These are phyloP conservation scores for Cladophialophora immunda DNA, from an alignment of 2,329 filamentous ascomycete genomes.

Conservation along the genomic window DNA sequence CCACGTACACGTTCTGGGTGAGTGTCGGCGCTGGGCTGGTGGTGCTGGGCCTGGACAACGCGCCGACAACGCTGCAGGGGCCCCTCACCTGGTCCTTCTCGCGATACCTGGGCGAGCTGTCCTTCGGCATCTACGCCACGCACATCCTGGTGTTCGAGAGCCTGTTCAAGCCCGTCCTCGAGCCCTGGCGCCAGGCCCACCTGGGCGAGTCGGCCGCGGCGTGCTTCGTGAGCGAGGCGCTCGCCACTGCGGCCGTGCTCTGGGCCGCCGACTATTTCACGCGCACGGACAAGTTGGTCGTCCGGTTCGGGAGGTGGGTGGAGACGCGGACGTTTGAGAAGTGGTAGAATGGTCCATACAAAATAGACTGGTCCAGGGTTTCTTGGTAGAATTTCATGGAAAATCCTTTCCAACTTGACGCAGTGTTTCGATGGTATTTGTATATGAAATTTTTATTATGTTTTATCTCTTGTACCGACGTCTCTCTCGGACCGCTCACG, in stretches of 20 bases:
- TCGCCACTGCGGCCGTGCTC: slow-evolving; percentile 15
- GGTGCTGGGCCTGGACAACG: slow-evolving; percentile 53
- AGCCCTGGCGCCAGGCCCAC: slow-evolving; percentile 5
- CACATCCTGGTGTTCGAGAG: slow-evolving; percentile 42
- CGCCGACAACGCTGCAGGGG: slow-evolving; percentile 48
- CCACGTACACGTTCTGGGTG: slow-evolving; percentile 54
- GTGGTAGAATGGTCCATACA: too few relatives aligned
- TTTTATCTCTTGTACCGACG: too few relatives aligned
- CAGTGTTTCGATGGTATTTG: too few relatives aligned
- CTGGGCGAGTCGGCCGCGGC: slow-evolving; percentile 22
- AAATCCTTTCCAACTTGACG: too few relatives aligned
- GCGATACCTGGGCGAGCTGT: slow-evolving; percentile 57
- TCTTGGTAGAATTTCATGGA: too few relatives aligned
- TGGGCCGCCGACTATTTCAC: slow-evolving; percentile 30
- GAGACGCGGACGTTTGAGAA: slow-evolving; percentile 25
- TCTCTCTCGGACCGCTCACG: too few relatives aligned
- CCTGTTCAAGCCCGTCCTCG: slow-evolving; percentile 14
- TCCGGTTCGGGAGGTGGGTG: slow-evolving; percentile 23
- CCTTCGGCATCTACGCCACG: slow-evolving; percentile 57
- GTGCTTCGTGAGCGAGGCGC: background rate
- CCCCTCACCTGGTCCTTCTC: slow-evolving; percentile 54
- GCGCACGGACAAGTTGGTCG: slow-evolving; percentile 21
- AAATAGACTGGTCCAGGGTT: too few relatives aligned
- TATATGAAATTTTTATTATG: too few relatives aligned
- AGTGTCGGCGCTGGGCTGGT: slow-evolving; percentile 52